These are phyloP conservation scores for Stachybotrys echinatus DNA, from an alignment of 2,329 filamentous ascomycete species.

Conservation along the genomic window DNA sequence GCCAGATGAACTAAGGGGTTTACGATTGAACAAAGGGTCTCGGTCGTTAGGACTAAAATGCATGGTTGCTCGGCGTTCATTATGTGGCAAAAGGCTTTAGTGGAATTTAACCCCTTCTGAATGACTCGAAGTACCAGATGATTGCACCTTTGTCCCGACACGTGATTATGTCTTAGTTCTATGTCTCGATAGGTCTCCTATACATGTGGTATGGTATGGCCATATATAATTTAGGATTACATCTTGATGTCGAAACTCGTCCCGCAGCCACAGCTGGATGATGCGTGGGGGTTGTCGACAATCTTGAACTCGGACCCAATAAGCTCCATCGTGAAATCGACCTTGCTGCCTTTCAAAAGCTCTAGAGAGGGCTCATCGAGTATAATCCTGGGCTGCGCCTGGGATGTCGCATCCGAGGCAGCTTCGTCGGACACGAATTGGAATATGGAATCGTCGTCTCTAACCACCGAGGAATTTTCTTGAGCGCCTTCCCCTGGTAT, in stretches of 20 bases:
- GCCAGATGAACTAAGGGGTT: conserved; percentile 87
- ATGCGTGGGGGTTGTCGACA: conserved; percentile 84
- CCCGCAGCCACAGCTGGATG: conserved; percentile 93
- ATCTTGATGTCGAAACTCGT: conserved; percentile 94
- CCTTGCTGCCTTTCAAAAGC: conserved; percentile 84
- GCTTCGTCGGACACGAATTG: conserved; percentile 53
- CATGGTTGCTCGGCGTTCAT: conserved; percentile 36
- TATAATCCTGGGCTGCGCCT: conserved; percentile 65
- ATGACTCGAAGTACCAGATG: conserved; percentile 27
- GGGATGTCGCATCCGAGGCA: conserved; percentile 18
- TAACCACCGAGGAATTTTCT: conserved; percentile 28
- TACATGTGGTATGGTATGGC: no score
- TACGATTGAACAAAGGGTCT: conserved; percentile 14
- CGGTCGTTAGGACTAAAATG: conserved; percentile 25
- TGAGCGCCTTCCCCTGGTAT: conserved; percentile 37
- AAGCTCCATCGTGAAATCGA: conserved; percentile 94
- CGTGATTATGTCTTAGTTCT: no score
- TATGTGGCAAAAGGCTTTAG: conserved; percentile 23
- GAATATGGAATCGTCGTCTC: conserved; percentile 85
- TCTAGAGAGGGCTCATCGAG: conserved; percentile 85
- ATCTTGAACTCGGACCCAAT: conserved; percentile 91
- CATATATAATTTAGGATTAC: no score
- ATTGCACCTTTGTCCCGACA: not conserved
- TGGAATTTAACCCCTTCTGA: conserved; percentile 35
- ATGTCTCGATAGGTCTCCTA: no score